Percentiles rank a stretch among this genome's conserved stretches.
These are phyloP conservation scores for Tuber microsphaerosporum DNA, from an alignment of 495 filamentous ascomycete genomes.

Conservation along the genomic window DNA sequence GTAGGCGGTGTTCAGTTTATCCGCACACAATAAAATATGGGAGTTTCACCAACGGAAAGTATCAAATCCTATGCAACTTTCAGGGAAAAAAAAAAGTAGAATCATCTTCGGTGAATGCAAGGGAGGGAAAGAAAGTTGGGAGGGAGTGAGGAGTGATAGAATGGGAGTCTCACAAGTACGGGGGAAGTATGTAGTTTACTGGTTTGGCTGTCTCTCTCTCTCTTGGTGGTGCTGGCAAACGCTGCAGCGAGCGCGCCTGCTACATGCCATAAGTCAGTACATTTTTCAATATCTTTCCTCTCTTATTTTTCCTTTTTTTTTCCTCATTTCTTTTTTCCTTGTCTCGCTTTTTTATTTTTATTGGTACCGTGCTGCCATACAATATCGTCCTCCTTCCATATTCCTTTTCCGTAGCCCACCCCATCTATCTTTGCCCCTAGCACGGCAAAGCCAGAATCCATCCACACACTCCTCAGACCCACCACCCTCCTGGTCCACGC, in stretches of 20 bases:
- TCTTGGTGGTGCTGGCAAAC: constrained; percentile 9
- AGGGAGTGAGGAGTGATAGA: constrained; percentile 1
- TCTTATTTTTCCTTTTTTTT: constrained; percentile 19
- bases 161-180: constrained; percentile 7
- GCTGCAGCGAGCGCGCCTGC: not conserved
- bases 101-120: constrained; percentile 2
- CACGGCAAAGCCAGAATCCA: constrained; percentile 27
- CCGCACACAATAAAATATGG: constrained; percentile 17
- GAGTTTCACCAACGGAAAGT: constrained; percentile 18
- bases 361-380: not conserved
- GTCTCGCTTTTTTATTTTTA: constrained; percentile 27
- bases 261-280: not conserved
- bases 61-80: constrained; percentile 25
- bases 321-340: constrained; percentile 15
- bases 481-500: constrained; percentile 24
- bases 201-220: constrained; percentile 15
- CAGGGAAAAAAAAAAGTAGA: constrained; percentile 1
- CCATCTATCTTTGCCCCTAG: constrained; percentile 24
- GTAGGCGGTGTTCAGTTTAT: constrained; percentile 17
- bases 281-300: constrained; percentile 19
- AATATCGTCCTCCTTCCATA: not conserved
- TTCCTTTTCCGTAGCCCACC: constrained; percentile 22
- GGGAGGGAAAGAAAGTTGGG: not conserved
- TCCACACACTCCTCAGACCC: constrained; percentile 16
- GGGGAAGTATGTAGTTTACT: constrained; percentile 19